Evolutionary conservation across 768 basidiomycete genomes (phyloP).

Genomic region (Rhodotorula sphaerocarpa): DNA sequence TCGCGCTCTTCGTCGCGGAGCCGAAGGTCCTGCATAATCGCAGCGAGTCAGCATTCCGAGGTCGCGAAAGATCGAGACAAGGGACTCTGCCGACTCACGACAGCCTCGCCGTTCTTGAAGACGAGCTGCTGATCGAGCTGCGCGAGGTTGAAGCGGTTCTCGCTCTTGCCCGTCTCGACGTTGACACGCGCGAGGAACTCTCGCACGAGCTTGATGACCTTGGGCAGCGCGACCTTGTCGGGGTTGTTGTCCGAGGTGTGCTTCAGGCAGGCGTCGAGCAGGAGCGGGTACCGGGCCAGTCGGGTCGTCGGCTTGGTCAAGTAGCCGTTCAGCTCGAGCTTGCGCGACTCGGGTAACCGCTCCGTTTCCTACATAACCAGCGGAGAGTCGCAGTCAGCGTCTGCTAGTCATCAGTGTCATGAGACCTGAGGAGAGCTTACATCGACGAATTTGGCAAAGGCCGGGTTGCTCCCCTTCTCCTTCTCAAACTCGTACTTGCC

Average conservation of each 20-base stretch:
- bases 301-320: slow-evolving; percentile 96
- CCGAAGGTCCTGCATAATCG: slow-evolving; percentile 61
- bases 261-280: slow-evolving; percentile 84
- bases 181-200: slow-evolving; percentile 84
- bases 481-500: slow-evolving; percentile 99
- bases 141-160: slow-evolving; percentile 89
- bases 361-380: slow-evolving; percentile 73
- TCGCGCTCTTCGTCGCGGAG: slow-evolving; percentile 80
- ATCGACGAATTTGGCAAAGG: slow-evolving; percentile 92
- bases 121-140: slow-evolving; percentile 86
- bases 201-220: slow-evolving; percentile 66
- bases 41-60: background rate
- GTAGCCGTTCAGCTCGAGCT: slow-evolving; percentile 94
- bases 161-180: slow-evolving; percentile 83
- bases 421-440: too few species aligned
- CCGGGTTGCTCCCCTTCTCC: slow-evolving; percentile 86
- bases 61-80: background rate
- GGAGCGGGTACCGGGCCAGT: slow-evolving; percentile 87
- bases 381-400: too few species aligned
- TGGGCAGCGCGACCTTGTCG: slow-evolving; percentile 67
- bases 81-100: slow-evolving; percentile 52
- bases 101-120: slow-evolving; percentile 80
- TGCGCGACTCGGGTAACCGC: slow-evolving; percentile 85
- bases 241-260: slow-evolving; percentile 82
- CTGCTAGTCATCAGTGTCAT: too few species aligned